Evolutionary conservation across 2,329 filamentous ascomycete genomes (phyloP).

Genomic region (Tolypocladium ovalisporum): DNA sequence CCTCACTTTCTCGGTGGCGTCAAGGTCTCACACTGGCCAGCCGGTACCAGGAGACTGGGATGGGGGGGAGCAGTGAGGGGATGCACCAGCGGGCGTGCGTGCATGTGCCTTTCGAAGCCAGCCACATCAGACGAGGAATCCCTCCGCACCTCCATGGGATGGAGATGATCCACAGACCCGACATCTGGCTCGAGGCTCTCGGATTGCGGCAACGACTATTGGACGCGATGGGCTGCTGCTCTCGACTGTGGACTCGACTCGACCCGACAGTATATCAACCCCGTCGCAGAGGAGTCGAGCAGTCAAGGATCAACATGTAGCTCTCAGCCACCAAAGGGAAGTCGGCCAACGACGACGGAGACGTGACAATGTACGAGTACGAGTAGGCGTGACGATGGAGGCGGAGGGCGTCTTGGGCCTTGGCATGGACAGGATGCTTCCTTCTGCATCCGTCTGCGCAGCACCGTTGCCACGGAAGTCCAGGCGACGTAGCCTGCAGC

Average conservation of each 20-base stretch:
- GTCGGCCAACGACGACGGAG: background rate
- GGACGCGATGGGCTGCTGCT: background rate
- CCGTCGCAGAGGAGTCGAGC: background rate
- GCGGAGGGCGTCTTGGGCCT: background rate
- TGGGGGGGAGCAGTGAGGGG: background rate
- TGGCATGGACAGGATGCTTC: background rate
- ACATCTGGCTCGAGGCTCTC: background rate
- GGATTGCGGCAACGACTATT: background rate
- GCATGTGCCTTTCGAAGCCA: background rate
- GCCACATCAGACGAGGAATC: background rate
- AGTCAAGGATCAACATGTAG: background rate
- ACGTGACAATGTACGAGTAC: too few species aligned
- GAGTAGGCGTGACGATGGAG: too few species aligned
- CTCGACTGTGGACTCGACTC: background rate
- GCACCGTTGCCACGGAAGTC: background rate
- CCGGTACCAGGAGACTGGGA: background rate
- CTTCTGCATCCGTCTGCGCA: background rate
- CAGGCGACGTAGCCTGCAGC: background rate
- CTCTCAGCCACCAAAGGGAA: background rate
- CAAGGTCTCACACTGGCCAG: background rate
- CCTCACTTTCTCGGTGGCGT: conserved; percentile 1
- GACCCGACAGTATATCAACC: background rate
- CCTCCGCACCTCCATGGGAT: background rate
- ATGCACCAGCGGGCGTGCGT: background rate
- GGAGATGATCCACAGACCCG: background rate